Conservation (phyloP, 1,284 basidiomycete genomes). For the Anthracocystis walkeri region DNA sequence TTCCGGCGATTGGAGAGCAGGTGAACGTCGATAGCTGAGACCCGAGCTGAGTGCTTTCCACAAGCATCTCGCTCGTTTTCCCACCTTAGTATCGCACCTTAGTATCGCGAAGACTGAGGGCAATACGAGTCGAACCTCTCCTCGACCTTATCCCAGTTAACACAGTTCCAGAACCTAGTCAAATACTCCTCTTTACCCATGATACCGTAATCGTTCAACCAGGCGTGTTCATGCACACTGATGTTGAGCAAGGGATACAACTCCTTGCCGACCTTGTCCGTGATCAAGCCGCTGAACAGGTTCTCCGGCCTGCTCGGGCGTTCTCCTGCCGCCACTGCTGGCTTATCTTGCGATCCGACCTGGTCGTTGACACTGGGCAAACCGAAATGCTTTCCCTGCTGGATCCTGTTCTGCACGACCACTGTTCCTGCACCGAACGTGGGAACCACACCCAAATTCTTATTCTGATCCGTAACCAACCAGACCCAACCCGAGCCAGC, state of each 20-base stretch:
- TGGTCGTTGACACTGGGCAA: slow-evolving; percentile 60
- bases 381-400: slow-evolving; percentile 54
- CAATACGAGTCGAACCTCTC: slow-evolving; percentile 52
- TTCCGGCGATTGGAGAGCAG: too few species aligned
- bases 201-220: slow-evolving; percentile 89
- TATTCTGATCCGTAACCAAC: slow-evolving; percentile 80
- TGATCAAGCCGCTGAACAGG: slow-evolving; percentile 39
- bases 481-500: slow-evolving; percentile 85
- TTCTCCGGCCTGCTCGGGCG: slow-evolving; percentile 20
- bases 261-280: slow-evolving; percentile 72
- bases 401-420: slow-evolving; percentile 74
- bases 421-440: slow-evolving; percentile 92
- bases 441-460: slow-evolving; percentile 78
- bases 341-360: slow-evolving; percentile 41
- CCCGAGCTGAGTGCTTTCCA: not conserved
- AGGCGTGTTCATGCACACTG: slow-evolving; percentile 89
- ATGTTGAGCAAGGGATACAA: slow-evolving; percentile 86
- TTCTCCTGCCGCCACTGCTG: slow-evolving; percentile 58
- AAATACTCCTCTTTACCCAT: slow-evolving; percentile 94
- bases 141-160: slow-evolving; percentile 79
- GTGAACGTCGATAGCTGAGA: not conserved
- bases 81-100: too few species aligned
- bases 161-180: slow-evolving; percentile 85
- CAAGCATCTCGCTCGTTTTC: too few species aligned
- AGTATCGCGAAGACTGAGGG: slow-evolving; percentile 37